phyloP scores from a whole-genome alignment of 345 rosid species.

The Populus davidiana region DNA sequence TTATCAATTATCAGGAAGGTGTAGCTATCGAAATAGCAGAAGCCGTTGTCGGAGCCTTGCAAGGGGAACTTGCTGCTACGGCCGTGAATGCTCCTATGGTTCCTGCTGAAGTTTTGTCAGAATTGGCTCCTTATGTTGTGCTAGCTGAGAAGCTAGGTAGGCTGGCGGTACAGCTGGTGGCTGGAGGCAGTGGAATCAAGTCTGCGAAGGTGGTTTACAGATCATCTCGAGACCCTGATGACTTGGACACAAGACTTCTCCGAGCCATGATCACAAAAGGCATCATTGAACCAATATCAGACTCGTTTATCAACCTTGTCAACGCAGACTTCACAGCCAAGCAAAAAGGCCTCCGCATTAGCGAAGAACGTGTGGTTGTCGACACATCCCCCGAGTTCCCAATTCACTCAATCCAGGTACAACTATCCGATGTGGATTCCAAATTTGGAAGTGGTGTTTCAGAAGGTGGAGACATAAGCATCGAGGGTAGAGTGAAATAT shows the following conservation, averaged over 20 bases:
- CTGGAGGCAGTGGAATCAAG: conserved; percentile 67
- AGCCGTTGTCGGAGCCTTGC: conserved; percentile 76
- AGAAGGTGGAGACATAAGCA: conserved; percentile 58
- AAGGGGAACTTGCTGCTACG: conserved; percentile 73
- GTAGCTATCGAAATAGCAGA: conserved; percentile 90
- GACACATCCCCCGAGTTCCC: conserved; percentile 60
- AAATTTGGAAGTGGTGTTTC: conserved; percentile 62
- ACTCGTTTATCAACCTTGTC: conserved; percentile 64
- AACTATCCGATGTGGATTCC: conserved; percentile 54
- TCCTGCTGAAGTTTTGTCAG: conserved; percentile 56
- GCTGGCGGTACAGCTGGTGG: conserved; percentile 69
- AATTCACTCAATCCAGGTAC: conserved; percentile 58
- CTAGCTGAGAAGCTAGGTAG: conserved; percentile 78
- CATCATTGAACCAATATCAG: conserved; percentile 74
- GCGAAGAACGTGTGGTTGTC: conserved; percentile 56
- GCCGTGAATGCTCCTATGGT: conserved; percentile 92
- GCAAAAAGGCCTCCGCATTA: conserved; percentile 70
- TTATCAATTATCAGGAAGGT: conserved; percentile 49
- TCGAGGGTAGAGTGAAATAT: conserved; percentile 69
- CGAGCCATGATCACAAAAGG: conserved; percentile 88
- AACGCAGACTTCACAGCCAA: conserved; percentile 88
- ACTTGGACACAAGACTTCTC: conserved; percentile 78
- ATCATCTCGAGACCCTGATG: conserved; percentile 62
- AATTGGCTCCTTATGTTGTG: conserved; percentile 59
- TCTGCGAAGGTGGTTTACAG: conserved; percentile 56